Conservation (phyloP, 371 early-diverging fungal species). For the Haplosporangium sp. region DNA sequence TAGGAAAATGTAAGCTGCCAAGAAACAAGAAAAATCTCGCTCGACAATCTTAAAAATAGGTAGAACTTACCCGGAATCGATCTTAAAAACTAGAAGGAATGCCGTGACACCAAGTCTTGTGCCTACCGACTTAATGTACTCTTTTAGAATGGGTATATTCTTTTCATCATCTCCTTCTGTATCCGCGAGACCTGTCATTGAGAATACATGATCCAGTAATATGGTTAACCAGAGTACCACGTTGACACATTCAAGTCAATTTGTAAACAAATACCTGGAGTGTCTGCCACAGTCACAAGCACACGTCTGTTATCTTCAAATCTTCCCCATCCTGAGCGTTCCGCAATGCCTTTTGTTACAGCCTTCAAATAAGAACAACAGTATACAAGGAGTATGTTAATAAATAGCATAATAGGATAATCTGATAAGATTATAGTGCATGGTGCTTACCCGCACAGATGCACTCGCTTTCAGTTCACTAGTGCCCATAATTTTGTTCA, state of each 20-base stretch:
- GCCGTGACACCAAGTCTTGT: constrained; percentile 62
- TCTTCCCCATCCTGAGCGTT: constrained; percentile 62
- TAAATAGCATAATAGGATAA: too few relatives aligned
- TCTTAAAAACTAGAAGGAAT: constrained; percentile 63
- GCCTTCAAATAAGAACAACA: constrained; percentile 35
- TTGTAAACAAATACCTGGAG: constrained; percentile 46
- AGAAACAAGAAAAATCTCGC: too few relatives aligned
- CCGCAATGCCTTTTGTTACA: constrained; percentile 62
- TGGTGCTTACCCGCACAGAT: constrained; percentile 56
- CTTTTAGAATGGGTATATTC: constrained; percentile 58
- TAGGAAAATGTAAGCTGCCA: neutral
- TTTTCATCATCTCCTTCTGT: constrained; percentile 60
- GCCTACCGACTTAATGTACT: constrained; percentile 61
- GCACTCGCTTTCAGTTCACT: constrained; percentile 62
- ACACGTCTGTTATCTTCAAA: constrained; percentile 58
- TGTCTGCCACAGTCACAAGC: constrained; percentile 64
- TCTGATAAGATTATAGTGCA: too few relatives aligned
- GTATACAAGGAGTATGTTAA: neutral
- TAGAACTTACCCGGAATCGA: constrained; percentile 53
- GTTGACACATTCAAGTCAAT: neutral
- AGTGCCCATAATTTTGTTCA: constrained; percentile 63
- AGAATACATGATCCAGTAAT: neutral
- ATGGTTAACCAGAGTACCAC: neutral
- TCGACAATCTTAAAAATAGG: neutral
- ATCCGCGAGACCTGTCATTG: constrained; percentile 59